These are phyloP conservation scores for Entophlyctis luteolus DNA, from an alignment of 192 early-diverging fungal species.

Conservation along the genomic window DNA sequence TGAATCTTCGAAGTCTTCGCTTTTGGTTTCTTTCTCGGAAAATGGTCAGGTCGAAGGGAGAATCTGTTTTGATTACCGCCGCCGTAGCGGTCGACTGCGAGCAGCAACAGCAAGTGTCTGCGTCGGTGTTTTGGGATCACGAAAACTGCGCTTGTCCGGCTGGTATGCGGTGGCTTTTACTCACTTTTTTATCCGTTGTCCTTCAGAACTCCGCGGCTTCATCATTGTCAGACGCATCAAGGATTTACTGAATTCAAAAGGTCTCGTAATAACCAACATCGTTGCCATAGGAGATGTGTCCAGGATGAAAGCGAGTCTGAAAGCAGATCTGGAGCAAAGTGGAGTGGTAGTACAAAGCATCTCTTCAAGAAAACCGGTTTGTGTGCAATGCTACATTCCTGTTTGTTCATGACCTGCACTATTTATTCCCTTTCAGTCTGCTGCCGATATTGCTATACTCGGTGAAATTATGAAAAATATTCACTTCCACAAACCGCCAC, in stretches of 20 bases:
- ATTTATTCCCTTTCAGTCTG: background rate
- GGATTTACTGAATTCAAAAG: background rate
- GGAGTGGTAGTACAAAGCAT: background rate
- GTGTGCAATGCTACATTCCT: background rate
- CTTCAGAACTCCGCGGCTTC: background rate
- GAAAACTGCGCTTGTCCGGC: constrained; percentile 7
- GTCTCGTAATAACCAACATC: background rate
- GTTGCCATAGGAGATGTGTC: background rate
- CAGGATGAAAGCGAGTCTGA: background rate
- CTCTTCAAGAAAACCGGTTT: background rate
- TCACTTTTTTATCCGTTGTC: background rate
- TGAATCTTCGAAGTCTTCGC: too few species aligned
- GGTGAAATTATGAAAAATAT: constrained; percentile 11
- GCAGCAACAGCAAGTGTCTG: background rate
- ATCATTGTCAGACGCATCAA: background rate
- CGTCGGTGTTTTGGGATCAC: constrained; percentile 12
- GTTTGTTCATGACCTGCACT: background rate
- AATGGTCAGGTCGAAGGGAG: too few species aligned
- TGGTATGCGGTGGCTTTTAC: background rate
- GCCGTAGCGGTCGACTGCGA: too few species aligned
- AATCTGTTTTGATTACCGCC: too few species aligned
- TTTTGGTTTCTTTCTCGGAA: too few species aligned
- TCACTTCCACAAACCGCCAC: constrained; percentile 13
- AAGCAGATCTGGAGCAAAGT: constrained; percentile 3
- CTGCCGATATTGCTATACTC: constrained; percentile 14